Percentiles rank a stretch among this genome's conserved stretches.
phyloP scores from a whole-genome alignment of 1,284 basidiomycete genomes.

The Apiotrichum porosum region DNA sequence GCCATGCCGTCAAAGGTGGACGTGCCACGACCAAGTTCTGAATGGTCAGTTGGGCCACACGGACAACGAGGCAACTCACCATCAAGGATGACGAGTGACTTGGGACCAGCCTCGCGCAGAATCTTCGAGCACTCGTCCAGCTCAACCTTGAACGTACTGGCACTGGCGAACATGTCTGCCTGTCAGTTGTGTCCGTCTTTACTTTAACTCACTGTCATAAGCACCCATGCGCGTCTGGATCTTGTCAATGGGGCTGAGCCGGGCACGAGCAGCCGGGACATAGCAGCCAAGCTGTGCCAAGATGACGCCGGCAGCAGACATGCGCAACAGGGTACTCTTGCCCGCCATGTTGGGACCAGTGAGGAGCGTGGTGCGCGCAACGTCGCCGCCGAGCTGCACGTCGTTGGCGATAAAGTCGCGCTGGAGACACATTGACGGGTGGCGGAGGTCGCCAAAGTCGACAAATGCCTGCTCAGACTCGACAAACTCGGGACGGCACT shows the following conservation, averaged over 20 bases:
- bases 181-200: neutral
- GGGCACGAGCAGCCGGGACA: slow-evolving; percentile 79
- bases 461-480: slow-evolving; percentile 71
- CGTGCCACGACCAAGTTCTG: slow-evolving; percentile 72
- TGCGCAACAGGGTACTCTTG: slow-evolving; percentile 80
- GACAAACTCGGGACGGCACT: slow-evolving; percentile 83
- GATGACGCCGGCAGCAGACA: slow-evolving; percentile 94
- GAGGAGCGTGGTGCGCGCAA: slow-evolving; percentile 75
- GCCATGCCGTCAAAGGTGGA: slow-evolving; percentile 81
- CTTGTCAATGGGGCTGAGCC: slow-evolving; percentile 82
- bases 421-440: slow-evolving; percentile 72
- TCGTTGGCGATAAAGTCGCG: slow-evolving; percentile 91
- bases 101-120: slow-evolving; percentile 81
- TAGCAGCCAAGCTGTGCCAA: slow-evolving; percentile 98
- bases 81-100: slow-evolving; percentile 89
- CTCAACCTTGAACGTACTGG: slow-evolving; percentile 95
- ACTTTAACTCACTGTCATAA: slow-evolving; percentile 62
- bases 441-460: slow-evolving; percentile 75
- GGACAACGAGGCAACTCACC: no score
- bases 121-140: slow-evolving; percentile 93
- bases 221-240: slow-evolving; percentile 99
- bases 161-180: slow-evolving; percentile 79
- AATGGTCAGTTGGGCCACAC: no score
- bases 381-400: slow-evolving; percentile 66
- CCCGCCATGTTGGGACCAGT: slow-evolving; percentile 85